These are phyloP conservation scores for Sutorius australiensis DNA, from an alignment of 768 basidiomycete species.

Conservation along the genomic window DNA sequence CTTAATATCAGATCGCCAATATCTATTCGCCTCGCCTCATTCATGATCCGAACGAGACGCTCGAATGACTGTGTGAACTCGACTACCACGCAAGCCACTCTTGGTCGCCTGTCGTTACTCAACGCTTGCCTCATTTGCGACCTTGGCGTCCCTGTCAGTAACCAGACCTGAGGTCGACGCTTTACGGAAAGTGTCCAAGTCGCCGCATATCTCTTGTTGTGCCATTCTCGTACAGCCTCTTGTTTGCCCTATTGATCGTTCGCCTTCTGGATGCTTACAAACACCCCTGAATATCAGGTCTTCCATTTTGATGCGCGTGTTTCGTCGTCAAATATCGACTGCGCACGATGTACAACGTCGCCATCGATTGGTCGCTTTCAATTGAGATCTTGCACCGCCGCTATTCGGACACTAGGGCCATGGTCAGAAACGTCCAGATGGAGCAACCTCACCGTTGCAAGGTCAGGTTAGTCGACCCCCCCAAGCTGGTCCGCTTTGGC, in stretches of 20 bases:
- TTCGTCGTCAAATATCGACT: slow-evolving; percentile 29
- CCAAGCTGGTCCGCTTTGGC: slow-evolving; percentile 8
- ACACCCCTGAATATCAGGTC: slow-evolving; percentile 27
- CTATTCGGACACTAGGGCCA: slow-evolving; percentile 1
- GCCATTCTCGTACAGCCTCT: slow-evolving; percentile 22
- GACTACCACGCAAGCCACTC: slow-evolving; percentile 1
- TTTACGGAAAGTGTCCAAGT: slow-evolving; percentile 11
- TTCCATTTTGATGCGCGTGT: slow-evolving; percentile 39
- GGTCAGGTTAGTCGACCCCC: slow-evolving; percentile 1
- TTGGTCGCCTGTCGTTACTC: slow-evolving; percentile 6
- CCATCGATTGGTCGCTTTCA: slow-evolving; percentile 14
- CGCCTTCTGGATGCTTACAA: slow-evolving; percentile 15
- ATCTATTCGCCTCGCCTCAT: slow-evolving; percentile 23
- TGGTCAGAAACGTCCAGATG: slow-evolving; percentile 11
- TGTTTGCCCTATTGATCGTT: slow-evolving; percentile 16
- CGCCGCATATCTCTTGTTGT: slow-evolving; percentile 15
- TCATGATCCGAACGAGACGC: slow-evolving; percentile 29
- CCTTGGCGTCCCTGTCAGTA: neutral
- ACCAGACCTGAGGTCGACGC: slow-evolving; percentile 7
- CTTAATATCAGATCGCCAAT: slow-evolving; percentile 32
- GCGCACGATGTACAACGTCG: slow-evolving; percentile 25
- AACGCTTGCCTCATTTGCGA: slow-evolving; percentile 13
- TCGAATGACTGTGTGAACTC: slow-evolving; percentile 27
- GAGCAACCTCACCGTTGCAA: slow-evolving; percentile 6
- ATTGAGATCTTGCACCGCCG: slow-evolving; percentile 13